Evolutionary conservation across 768 basidiomycete species (phyloP).

Genomic region (Rhodotorula paludigena): DNA sequence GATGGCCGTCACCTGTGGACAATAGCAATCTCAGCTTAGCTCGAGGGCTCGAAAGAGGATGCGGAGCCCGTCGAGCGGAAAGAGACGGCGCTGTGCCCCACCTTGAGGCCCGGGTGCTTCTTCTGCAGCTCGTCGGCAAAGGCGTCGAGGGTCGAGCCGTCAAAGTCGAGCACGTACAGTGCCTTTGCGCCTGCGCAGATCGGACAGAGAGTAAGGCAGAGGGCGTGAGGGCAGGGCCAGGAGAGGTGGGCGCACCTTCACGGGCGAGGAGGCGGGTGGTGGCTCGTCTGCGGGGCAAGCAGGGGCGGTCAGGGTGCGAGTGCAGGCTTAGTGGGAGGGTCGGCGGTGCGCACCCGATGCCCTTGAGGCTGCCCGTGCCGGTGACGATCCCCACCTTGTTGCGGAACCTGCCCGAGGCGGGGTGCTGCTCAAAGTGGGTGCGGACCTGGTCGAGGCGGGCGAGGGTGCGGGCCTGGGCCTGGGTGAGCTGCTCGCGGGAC

Average conservation of each 20-base stretch:
- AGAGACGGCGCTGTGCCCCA: slow-evolving; percentile 44
- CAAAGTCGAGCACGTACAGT: slow-evolving; percentile 71
- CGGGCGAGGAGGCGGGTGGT: slow-evolving; percentile 62
- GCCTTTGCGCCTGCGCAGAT: slow-evolving; percentile 61
- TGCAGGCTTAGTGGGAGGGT: background rate
- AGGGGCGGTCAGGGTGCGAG: background rate
- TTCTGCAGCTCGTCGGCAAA: slow-evolving; percentile 64
- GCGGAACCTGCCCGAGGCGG: slow-evolving; percentile 58
- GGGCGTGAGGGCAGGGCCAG: slow-evolving; percentile 26
- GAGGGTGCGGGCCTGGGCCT: slow-evolving; percentile 53
- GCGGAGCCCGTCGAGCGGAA: too few relatives aligned
- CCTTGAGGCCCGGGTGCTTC: slow-evolving; percentile 73
- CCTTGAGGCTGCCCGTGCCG: slow-evolving; percentile 76
- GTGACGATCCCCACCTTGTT: slow-evolving; percentile 83
- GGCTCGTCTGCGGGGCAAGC: slow-evolving; percentile 34
- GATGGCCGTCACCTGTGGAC: slow-evolving; percentile 71
- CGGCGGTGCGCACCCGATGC: slow-evolving; percentile 69
- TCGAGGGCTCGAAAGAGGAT: background rate
- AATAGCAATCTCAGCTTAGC: too few relatives aligned
- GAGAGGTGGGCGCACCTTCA: slow-evolving; percentile 56
- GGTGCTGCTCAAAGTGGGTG: slow-evolving; percentile 58
- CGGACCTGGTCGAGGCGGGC: slow-evolving; percentile 65
- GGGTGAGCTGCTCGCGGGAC: background rate
- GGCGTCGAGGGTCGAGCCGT: slow-evolving; percentile 61
- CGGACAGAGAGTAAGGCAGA: background rate